Evolutionary conservation across 2,329 filamentous ascomycete species (phyloP).

Genomic region (Neocucurbitaria cava): DNA sequence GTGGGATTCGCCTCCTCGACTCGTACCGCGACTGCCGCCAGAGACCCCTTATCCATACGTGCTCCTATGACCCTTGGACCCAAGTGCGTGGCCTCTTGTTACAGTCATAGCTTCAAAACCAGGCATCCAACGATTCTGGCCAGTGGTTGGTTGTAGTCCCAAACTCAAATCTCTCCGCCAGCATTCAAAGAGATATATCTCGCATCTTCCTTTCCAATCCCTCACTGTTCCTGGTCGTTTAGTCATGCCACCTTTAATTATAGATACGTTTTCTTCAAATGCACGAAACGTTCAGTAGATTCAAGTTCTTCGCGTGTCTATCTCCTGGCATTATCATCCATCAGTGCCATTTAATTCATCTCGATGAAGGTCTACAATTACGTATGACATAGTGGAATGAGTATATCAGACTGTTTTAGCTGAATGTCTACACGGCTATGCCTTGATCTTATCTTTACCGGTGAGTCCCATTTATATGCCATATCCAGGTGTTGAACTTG

Average conservation of each 20-base stretch:
- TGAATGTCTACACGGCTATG: neutral
- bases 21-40: constrained; percentile 6
- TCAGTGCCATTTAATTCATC: too few relatives aligned
- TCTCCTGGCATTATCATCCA: too few relatives aligned
- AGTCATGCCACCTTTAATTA: neutral
- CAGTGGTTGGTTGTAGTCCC: constrained; percentile 6
- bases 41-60: neutral
- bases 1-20: constrained; percentile 3
- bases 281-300: neutral
- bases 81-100: constrained; percentile 4
- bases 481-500: neutral
- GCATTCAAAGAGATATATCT: neutral
- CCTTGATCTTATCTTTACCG: neutral
- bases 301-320: too few relatives aligned
- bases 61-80: neutral
- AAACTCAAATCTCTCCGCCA: neutral
- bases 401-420: too few relatives aligned
- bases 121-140: constrained; percentile 13
- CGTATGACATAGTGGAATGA: too few relatives aligned
- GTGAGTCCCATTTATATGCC: neutral
- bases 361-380: too few relatives aligned
- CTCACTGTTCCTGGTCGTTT: neutral
- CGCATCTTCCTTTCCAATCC: neutral
- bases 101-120: constrained; percentile 3
- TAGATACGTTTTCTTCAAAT: neutral